Percentiles rank a stretch among this genome's conserved stretches.
Conservation (phyloP, 805 yeast genomes). For the Vanderwaltozyma tropicalis region DNA sequence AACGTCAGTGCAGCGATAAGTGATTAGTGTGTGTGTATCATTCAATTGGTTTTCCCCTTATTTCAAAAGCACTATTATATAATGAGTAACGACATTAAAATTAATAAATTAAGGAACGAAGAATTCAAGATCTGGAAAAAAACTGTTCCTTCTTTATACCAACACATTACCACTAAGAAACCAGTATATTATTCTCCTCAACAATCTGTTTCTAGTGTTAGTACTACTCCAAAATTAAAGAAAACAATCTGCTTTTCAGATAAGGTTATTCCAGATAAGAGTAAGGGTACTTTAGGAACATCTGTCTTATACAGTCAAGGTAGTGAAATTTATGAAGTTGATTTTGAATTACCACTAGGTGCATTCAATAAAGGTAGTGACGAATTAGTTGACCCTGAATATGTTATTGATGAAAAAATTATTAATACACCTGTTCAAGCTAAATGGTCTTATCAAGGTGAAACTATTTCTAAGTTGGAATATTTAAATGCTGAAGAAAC, state of each 20-base stretch:
- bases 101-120: conserved; percentile 51
- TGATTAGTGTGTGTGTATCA: too few relatives aligned
- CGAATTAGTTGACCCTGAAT: conserved; percentile 22
- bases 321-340: conserved; percentile 21
- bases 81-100: background rate
- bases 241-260: conserved; percentile 20
- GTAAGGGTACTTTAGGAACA: conserved; percentile 21
- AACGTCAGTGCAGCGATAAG: too few relatives aligned
- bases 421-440: conserved; percentile 9
- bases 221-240: conserved; percentile 7
- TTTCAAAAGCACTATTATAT: too few relatives aligned
- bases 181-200: conserved; percentile 20
- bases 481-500: conserved; percentile 18
- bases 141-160: conserved; percentile 64
- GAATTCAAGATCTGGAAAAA: conserved; percentile 79
- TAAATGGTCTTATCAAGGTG: conserved; percentile 23
- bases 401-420: conserved; percentile 25
- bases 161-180: conserved; percentile 28
- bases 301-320: conserved; percentile 21
- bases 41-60: too few relatives aligned
- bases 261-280: conserved; percentile 16
- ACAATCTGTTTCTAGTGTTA: conserved; percentile 16
- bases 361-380: conserved; percentile 4
- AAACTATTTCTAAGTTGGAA: conserved; percentile 16
- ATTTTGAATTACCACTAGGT: conserved; percentile 23